phyloP scores from a whole-genome alignment of 495 filamentous ascomycete genomes.

The Annulohypoxylon maeteangense region DNA sequence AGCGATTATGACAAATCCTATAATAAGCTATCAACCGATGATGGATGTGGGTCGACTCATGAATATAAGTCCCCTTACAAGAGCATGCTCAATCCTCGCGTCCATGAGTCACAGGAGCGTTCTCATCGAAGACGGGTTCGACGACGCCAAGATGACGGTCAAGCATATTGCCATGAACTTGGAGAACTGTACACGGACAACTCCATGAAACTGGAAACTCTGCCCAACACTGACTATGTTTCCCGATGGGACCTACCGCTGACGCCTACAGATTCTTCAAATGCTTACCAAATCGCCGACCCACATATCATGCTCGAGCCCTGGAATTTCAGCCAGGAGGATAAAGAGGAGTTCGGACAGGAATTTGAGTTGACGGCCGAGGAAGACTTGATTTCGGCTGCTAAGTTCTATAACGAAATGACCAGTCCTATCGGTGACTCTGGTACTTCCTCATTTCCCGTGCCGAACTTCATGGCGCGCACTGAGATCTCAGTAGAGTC shows the following conservation, averaged over 20 bases:
- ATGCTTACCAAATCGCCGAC: background rate
- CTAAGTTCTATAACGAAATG: constrained; percentile 38
- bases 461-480: constrained; percentile 25
- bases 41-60: background rate
- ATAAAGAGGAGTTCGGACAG: constrained; percentile 12
- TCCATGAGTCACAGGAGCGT: constrained; percentile 82
- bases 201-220: constrained; percentile 58
- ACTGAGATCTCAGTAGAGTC: constrained; percentile 45
- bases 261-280: constrained; percentile 23
- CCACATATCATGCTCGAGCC: constrained; percentile 6
- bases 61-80: constrained; percentile 13
- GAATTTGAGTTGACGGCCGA: constrained; percentile 26
- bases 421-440: constrained; percentile 19
- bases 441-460: constrained; percentile 6
- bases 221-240: background rate
- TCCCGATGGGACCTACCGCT: constrained; percentile 2
- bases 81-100: constrained; percentile 80
- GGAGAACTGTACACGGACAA: constrained; percentile 75
- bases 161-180: constrained; percentile 81
- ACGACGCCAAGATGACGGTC: constrained; percentile 82
- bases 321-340: constrained; percentile 5
- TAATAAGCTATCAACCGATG: background rate
- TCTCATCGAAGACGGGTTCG: constrained; percentile 85
- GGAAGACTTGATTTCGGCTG: constrained; percentile 34
- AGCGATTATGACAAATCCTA: background rate